These are phyloP conservation scores for Erodium texanum DNA, from an alignment of 441 rosid genomes.

Conservation along the genomic window DNA sequence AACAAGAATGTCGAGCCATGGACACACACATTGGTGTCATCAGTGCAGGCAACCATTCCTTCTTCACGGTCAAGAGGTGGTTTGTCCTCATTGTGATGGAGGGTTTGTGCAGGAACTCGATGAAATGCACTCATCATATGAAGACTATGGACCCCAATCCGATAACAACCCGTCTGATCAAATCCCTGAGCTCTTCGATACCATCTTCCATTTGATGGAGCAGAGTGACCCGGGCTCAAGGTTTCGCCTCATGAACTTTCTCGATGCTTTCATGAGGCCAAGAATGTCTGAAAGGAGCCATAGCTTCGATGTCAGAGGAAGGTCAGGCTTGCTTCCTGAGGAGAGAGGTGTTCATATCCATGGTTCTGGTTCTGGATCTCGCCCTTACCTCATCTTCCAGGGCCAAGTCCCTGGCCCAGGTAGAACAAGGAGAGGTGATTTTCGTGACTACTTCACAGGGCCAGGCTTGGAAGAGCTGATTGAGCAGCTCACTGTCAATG, in stretches of 20 bases:
- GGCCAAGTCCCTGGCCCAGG: background rate
- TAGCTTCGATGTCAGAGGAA: too few relatives aligned
- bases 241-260: background rate
- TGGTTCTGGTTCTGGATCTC: too few relatives aligned
- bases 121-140: background rate
- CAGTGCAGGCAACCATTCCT: slow-evolving; percentile 12
- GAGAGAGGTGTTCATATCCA: too few relatives aligned
- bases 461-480: slow-evolving; percentile 16
- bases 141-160: background rate
- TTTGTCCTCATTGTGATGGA: slow-evolving; percentile 16
- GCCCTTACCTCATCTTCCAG: background rate
- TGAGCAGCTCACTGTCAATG: too few relatives aligned
- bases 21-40: slow-evolving; percentile 19
- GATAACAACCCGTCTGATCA: background rate
- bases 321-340: too few relatives aligned
- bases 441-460: slow-evolving; percentile 4
- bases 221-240: slow-evolving; percentile 10
- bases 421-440: slow-evolving; percentile 3
- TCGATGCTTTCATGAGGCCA: background rate
- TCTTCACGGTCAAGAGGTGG: slow-evolving; percentile 12
- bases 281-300: background rate
- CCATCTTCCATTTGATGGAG: slow-evolving; percentile 11
- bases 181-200: slow-evolving; percentile 7
- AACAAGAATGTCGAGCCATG: slow-evolving; percentile 1
- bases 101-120: slow-evolving; percentile 24